phyloP scores from a whole-genome alignment of 2,329 filamentous ascomycete species.

The Rhinocladiella similis region DNA sequence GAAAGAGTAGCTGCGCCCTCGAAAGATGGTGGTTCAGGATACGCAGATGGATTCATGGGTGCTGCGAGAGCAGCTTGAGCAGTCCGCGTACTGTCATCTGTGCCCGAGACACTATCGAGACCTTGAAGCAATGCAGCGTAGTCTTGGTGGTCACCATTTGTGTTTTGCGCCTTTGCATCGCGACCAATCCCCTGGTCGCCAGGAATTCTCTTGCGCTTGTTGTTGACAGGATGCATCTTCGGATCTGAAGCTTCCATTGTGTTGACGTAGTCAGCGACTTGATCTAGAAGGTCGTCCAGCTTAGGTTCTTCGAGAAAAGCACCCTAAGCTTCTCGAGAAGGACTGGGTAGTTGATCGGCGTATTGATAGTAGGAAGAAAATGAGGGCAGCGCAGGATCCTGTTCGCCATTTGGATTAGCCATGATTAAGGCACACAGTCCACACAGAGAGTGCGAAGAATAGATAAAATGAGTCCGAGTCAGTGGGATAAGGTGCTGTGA shows the following conservation, averaged over 20 bases:
- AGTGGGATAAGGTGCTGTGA: background rate
- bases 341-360: constrained; percentile 12
- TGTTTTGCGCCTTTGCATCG: constrained; percentile 20
- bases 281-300: background rate
- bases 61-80: constrained; percentile 49
- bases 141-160: constrained; percentile 36
- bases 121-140: constrained; percentile 50
- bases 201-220: constrained; percentile 30
- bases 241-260: background rate
- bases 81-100: constrained; percentile 44
- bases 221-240: constrained; percentile 1
- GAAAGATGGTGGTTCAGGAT: constrained; percentile 42
- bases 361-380: too few species aligned
- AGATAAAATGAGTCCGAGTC: background rate
- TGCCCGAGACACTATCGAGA: constrained; percentile 42
- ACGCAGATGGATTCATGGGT: constrained; percentile 45
- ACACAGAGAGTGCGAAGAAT: background rate
- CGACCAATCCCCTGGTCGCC: constrained; percentile 25
- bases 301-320: background rate
- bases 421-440: background rate
- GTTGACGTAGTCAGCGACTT: background rate
- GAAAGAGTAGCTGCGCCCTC: constrained; percentile 33
- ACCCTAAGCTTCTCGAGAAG: constrained; percentile 1
- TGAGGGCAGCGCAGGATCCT: constrained; percentile 26
- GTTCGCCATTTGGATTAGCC: constrained; percentile 15